Evolutionary conservation across 2,329 filamentous ascomycete species (phyloP).

Genomic region (Coniochaeta sp.): DNA sequence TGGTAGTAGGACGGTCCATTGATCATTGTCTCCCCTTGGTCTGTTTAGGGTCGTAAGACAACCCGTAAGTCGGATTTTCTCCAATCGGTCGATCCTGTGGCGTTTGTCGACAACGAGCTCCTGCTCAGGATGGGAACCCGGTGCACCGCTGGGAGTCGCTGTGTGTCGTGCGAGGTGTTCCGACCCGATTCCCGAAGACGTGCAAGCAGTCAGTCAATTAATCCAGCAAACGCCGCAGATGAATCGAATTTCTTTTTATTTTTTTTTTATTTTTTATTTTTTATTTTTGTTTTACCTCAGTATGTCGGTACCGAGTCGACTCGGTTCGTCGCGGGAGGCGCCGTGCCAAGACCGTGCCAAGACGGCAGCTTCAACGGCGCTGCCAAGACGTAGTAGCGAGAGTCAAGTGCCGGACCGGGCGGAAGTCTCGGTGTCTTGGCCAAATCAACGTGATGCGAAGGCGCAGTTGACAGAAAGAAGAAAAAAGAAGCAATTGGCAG

Average conservation of each 20-base stretch:
- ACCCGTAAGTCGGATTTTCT: neutral
- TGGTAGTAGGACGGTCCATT: neutral
- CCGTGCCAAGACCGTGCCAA: conserved; percentile 4
- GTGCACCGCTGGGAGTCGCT: neutral
- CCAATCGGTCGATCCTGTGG: neutral
- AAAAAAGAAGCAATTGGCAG: neutral
- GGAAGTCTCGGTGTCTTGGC: no score
- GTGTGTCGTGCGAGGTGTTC: neutral
- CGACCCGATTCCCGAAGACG: neutral
- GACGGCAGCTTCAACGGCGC: conserved; percentile 1
- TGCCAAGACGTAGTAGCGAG: neutral
- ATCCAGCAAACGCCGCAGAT: no score
- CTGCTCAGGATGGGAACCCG: neutral
- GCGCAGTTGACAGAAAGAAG: neutral
- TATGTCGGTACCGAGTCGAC: neutral
- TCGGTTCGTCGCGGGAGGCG: neutral
- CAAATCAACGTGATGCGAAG: neutral
- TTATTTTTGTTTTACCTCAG: no score
- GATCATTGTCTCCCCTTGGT: neutral
- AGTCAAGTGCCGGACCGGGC: neutral
- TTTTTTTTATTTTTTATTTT: no score
- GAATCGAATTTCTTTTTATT: neutral
- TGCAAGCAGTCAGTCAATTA: neutral
- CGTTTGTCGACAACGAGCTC: neutral
- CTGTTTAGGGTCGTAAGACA: neutral